Base-by-base conservation (phyloP, 352 stramenopile genomes). In the Phytopythium oedochilum region DNA sequence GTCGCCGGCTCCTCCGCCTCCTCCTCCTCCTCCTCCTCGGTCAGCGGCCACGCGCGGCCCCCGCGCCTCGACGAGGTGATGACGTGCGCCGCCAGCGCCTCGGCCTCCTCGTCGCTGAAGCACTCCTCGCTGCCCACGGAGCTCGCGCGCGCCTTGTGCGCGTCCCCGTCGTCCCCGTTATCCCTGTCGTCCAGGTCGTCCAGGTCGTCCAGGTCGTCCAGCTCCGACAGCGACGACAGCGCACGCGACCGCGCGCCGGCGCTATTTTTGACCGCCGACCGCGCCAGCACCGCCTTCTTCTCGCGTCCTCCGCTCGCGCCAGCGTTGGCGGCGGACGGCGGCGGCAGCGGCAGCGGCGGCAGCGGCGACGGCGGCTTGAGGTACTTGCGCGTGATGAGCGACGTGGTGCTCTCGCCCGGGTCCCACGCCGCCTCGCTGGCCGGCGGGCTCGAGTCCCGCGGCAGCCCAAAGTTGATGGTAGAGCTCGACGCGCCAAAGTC, bases 371-470 rank as follows among this genome's bases (percentile, higher is more conserved):
- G 20, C 32, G 38, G 31, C 48, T 15, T 32, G 14, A 55, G 34
- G 39, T 73, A 77, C 43, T 73, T 77, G 23, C 72, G 61, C 40
- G 68, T 77, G 40, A 77, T 73, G 3, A 57, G 47, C 28, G 68
- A 73, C 56, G 72, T 60, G 22, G 67, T 65, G 45, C 72, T 64
- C 25, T 52, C 63, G 35, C 61, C 70, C 17, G 48, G 48, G 32
- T 55, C 48, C 48, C 48, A 55, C 22, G 20, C 32, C 25, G 9
- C 34, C 20, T 44, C 48, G 32, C 48, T 44, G 25, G 14, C 32
- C 48, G 48, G 10, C 7, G 29, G 28, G 18, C 12, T 29, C 17
- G 44, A 12, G 17, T 25, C 25, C 17, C 17, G 44, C 1, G 48
- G 35, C 34, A n/a, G 18, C 32, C 32, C n/a, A 34, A 55, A 44